phyloP scores from a whole-genome alignment of 257 asterid genomes.

The Gynochthodes officinalis region DNA sequence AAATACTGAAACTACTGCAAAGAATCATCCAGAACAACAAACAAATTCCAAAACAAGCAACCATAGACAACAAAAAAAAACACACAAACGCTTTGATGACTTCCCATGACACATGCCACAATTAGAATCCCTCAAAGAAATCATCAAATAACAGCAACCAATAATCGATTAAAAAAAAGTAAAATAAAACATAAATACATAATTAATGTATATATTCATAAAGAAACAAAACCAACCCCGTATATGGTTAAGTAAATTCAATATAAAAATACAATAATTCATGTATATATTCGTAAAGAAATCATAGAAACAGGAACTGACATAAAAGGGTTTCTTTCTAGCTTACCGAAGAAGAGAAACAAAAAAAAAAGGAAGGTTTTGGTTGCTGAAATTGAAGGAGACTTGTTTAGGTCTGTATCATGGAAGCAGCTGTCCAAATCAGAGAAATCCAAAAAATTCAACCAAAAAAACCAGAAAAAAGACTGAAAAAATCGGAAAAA shows the following conservation, averaged over 20 bases:
- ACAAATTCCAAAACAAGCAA: not conserved
- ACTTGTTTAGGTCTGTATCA: not conserved
- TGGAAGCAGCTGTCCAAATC: not conserved
- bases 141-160: not conserved
- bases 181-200: not conserved
- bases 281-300: not conserved
- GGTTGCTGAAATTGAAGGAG: not conserved
- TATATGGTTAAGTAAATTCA: not conserved
- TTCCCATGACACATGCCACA: not conserved
- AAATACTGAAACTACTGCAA: too few relatives aligned
- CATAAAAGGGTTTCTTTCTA: constrained; percentile 7
- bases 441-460: too few relatives aligned
- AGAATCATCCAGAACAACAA: not conserved
- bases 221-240: not conserved
- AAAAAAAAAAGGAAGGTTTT: not conserved
- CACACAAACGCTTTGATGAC: too few relatives aligned
- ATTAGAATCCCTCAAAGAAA: not conserved
- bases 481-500: too few relatives aligned
- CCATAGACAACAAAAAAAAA: not conserved
- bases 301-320: not conserved
- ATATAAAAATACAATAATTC: not conserved
- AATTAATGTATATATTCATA: too few relatives aligned
- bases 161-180: not conserved
- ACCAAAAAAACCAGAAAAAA: too few relatives aligned
- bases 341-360: constrained; percentile 5